Evolutionary conservation across 2,329 filamentous ascomycete genomes (phyloP), one percentile per base, ranked within the genome.

Genomic region (Fusarium virguliforme): DNA sequence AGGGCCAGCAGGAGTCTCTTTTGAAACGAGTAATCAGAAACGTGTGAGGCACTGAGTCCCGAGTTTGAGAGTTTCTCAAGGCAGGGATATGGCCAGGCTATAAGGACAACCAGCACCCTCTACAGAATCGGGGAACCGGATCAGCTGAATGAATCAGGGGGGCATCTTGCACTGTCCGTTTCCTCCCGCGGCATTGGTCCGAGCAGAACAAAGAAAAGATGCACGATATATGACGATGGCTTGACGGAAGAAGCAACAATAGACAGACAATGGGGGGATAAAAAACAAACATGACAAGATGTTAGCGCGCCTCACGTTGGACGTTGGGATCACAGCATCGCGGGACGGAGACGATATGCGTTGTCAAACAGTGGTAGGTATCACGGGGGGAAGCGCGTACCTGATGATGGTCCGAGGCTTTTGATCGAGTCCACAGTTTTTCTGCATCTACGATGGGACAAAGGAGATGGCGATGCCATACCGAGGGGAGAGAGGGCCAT

Each of bases 281-380:
- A 34, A 32, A 35, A 53, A 35, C 7, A 53, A 51, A 32, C 9
- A 51, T 22, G 10, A 22, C 24, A 55, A 22, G 63, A 46, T 51
- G 15, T 18, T 18, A 18, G 18, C 18, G 24, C 32, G 53, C 35
- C 10, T 55, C 26, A 26, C 13, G 65, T 67, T 60, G 51, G 51
- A 48, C 55, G 32, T 53, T 60, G 38, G 24, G 26, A 26, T 30
- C 43, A 30, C 15, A 30, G 18, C 40, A 41, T 72, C 69, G 70
- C 65, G 62, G 62, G 69, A 72, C 30, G 53, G 38, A 59, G 38
- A 59, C 18, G 37, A 54, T 35, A 64, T 72, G 65, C 53, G 58
- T 60, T 70, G 69, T 70, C 58, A 64, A 51, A 43, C 34, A 51
- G 57, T 28, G 35, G 62, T 72, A 43, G 35, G 62, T 72, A 43